phyloP scores from a whole-genome alignment of 306 rosid genomes.

The Rosa lucieae region DNA sequence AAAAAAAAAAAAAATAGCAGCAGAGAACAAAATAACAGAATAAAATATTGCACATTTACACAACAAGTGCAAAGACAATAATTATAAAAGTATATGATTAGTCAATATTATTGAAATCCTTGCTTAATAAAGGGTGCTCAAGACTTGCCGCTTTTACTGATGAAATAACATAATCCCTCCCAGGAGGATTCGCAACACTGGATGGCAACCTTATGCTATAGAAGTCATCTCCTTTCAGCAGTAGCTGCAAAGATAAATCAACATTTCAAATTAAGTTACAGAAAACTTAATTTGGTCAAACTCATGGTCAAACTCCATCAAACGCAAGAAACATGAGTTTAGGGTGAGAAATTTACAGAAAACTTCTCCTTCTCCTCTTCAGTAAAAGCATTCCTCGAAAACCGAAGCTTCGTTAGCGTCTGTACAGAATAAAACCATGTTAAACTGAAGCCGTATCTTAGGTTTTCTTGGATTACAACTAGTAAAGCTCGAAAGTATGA shows the following conservation, averaged over 20 bases:
- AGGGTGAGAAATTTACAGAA: conserved; percentile 38
- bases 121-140: background rate
- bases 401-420: conserved; percentile 96
- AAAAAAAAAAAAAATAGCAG: background rate
- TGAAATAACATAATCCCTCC: conserved; percentile 64
- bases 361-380: conserved; percentile 60
- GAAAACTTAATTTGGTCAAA: background rate
- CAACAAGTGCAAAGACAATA: background rate
- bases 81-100: background rate
- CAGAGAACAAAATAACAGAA: background rate
- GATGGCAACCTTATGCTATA: conserved; percentile 84
- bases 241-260: conserved; percentile 42
- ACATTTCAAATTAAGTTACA: conserved; percentile 12
- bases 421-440: conserved; percentile 37
- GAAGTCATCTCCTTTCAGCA: conserved; percentile 79
- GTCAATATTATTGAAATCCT: background rate
- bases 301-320: background rate
- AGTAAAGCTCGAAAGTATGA: background rate
- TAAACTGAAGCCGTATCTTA: background rate
- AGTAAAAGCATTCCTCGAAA: conserved; percentile 64
- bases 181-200: conserved; percentile 69
- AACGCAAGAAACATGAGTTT: conserved; percentile 4
- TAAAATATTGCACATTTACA: too few species aligned
- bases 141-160: conserved; percentile 83
- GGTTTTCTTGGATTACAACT: background rate